Base-by-base conservation (phyloP, 257 asterid species). In the Jasminum sambac region DNA sequence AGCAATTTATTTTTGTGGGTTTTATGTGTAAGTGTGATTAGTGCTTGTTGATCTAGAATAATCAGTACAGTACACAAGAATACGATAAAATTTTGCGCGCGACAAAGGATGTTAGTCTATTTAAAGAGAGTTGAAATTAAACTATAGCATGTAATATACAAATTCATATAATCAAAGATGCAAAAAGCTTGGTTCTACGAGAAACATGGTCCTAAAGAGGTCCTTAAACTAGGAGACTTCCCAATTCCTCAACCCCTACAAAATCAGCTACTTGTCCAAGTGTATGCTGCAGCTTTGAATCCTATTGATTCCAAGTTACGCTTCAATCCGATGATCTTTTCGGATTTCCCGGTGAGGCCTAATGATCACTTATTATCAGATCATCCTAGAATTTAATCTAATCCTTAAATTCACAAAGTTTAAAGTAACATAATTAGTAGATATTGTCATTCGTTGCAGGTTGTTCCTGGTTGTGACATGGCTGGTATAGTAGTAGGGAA, bases 381-480 rank as follows among this genome's bases (percentile, higher is more conserved):
- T 12, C 7, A 61, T 61, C n/a, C 13, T 0, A 10, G 26, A 46
- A 40, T 40, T 23, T 17, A 46, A 44, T 37, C 1, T 10, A 39
- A 0, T n/a, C 8, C 23, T 16, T 11, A 30, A 30, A 36, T 26
- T 25, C 30, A 17, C 2, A 44, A 43, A 12, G 1, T 9, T 11
- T 44, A 13, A 48, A 1, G 36, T 30, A 30, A 30, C 36, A 30
- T 30, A 30, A 30, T 30, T 30, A 30, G 36, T 30, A 30, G 36
- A 30, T 30, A 30, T 8, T 16, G 11, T 1, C 62, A 3, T 73
- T 59, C 61, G 19, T 19, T 68, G 69, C 82, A 88, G 96, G 79
- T 73, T 58, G 83, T 87, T 25, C 96, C 96, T 1, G 96, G 96
- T 2, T 89, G 91, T 37, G 96, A 89, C 71, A 79, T 85, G 89